phyloP scores from a whole-genome alignment of 2,329 filamentous ascomycete genomes.

The Talaromyces marneffei region DNA sequence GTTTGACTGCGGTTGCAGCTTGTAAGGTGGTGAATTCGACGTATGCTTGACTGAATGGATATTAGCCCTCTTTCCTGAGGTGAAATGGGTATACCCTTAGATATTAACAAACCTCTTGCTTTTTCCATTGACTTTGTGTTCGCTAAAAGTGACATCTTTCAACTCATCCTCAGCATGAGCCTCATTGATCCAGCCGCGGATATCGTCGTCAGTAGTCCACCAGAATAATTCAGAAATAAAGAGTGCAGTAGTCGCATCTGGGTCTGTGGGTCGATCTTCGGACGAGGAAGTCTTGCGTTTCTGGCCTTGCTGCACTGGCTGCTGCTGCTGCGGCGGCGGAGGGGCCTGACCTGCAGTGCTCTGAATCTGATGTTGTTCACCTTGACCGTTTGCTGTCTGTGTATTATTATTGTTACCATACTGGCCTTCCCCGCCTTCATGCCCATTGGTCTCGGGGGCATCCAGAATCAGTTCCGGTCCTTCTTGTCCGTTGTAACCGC shows the following conservation, averaged over 20 bases:
- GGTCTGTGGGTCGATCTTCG: conserved; percentile 52
- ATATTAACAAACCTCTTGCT: conserved; percentile 73
- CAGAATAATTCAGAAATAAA: conserved; percentile 87
- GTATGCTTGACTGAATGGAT: conserved; percentile 59
- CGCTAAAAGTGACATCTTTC: conserved; percentile 91
- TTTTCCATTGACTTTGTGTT: conserved; percentile 98
- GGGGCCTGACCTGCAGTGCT: conserved; percentile 17
- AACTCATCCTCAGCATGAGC: conserved; percentile 78
- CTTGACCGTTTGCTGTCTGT: conserved; percentile 23
- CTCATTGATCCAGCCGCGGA: conserved; percentile 76
- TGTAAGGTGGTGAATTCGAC: conserved; percentile 78
- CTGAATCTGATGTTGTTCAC: conserved; percentile 6
- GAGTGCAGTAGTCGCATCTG: conserved; percentile 62
- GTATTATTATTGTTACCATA: conserved; percentile 22
- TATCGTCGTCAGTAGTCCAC: conserved; percentile 96
- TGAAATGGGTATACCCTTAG: neutral
- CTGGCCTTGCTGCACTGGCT: conserved; percentile 48
- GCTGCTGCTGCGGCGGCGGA: conserved; percentile 41
- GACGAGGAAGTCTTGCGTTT: conserved; percentile 51
- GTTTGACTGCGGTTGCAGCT: conserved; percentile 79
- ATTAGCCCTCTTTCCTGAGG: neutral
- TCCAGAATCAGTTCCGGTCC: conserved; percentile 37
- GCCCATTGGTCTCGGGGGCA: conserved; percentile 29
- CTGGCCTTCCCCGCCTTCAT: conserved; percentile 19
- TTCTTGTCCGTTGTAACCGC: conserved; percentile 41